These are phyloP conservation scores for Rhizopogon sp. DNA, from an alignment of 768 basidiomycete genomes.

Conservation along the genomic window DNA sequence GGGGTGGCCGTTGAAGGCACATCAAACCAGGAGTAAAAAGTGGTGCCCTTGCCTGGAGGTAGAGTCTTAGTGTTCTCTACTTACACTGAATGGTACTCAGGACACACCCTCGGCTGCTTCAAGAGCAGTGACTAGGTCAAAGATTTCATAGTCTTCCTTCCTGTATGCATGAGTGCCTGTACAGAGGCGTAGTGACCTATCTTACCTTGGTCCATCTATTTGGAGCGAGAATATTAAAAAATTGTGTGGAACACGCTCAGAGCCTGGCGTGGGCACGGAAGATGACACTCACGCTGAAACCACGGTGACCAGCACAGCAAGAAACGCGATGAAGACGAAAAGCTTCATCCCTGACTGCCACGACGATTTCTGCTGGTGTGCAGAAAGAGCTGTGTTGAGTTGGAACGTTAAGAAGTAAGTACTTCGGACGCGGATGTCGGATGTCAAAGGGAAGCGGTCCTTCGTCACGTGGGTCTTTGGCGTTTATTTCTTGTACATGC, in stretches of 20 bases:
- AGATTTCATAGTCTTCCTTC: conserved; percentile 94
- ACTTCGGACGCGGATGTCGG: not conserved
- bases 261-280: not conserved
- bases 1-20: conserved; percentile 70
- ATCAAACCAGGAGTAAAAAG: conserved; percentile 93
- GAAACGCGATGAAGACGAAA: conserved; percentile 38
- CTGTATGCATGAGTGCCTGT: not conserved
- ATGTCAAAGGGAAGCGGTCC: not conserved
- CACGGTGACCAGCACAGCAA: conserved; percentile 48
- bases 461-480: not conserved
- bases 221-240: not conserved
- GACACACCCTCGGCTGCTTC: conserved; percentile 71
- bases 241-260: not conserved
- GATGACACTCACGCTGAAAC: conserved; percentile 52
- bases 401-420: too few species aligned
- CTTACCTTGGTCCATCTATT: conserved; percentile 71
- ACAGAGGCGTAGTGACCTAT: not conserved
- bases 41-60: conserved; percentile 74
- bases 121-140: conserved; percentile 82
- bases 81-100: not conserved
- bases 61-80: not conserved
- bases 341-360: conserved; percentile 41
- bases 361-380: not conserved
- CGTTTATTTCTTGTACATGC: not conserved
- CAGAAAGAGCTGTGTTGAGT: not conserved